Evolutionary conservation across 108 stramenopile genomes (phyloP).

Genomic region (Fragilaria crotonensis): DNA sequence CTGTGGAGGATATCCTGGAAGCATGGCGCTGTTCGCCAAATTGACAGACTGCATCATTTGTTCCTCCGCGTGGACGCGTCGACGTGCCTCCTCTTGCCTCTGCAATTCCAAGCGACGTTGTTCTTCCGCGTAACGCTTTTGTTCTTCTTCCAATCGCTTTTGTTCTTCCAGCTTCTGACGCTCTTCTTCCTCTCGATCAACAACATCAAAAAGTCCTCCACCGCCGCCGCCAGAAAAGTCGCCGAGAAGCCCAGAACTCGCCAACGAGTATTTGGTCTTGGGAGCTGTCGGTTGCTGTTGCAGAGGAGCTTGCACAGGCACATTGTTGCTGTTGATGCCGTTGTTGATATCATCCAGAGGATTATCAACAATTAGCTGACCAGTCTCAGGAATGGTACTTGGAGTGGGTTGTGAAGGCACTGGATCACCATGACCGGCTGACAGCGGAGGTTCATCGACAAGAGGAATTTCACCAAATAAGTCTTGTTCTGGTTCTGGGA

Average conservation of each 20-base stretch:
- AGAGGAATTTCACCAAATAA: slow-evolving; percentile 32
- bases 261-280: slow-evolving; percentile 18
- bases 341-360: not conserved
- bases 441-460: not conserved
- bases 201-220: slow-evolving; percentile 55
- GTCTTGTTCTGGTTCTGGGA: slow-evolving; percentile 20
- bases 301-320: not conserved
- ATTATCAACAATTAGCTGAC: not conserved
- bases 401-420: too few species aligned
- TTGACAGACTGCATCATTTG: slow-evolving; percentile 2
- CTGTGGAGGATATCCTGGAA: slow-evolving; percentile 14
- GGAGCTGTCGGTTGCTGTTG: not conserved
- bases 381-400: not conserved
- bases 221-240: not conserved
- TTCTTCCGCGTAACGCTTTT: slow-evolving; percentile 4
- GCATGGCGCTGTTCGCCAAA: slow-evolving; percentile 4
- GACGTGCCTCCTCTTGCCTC: slow-evolving; percentile 26
- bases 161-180: slow-evolving; percentile 8
- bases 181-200: slow-evolving; percentile 32
- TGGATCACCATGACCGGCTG: too few species aligned
- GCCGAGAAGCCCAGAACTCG: slow-evolving; percentile 2
- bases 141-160: slow-evolving; percentile 10
- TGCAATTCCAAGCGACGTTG: slow-evolving; percentile 28
- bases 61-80: slow-evolving; percentile 23
- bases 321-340: slow-evolving; percentile 7